Conservation (phyloP, 441 rosid genomes). For the Raphanus hybrid region DNA sequence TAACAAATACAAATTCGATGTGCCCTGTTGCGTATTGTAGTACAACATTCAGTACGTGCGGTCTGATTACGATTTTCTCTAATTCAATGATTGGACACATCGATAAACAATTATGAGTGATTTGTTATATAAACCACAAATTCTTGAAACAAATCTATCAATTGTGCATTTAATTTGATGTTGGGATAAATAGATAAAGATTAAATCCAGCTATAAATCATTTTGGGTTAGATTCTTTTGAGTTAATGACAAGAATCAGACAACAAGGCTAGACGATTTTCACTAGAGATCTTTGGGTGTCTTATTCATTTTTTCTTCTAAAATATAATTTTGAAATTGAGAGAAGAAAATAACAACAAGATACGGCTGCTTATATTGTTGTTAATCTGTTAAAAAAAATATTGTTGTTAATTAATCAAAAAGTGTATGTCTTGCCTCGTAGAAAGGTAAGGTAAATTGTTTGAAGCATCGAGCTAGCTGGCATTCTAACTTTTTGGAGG, state of each 20-base stretch:
- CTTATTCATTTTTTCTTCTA: no score
- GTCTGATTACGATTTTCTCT: no score
- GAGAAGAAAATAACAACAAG: no score
- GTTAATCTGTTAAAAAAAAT: no score
- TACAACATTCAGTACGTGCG: no score
- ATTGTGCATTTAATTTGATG: background rate
- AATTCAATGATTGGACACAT: no score
- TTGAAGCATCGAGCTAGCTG: conserved; percentile 31
- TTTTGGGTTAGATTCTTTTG: conserved; percentile 12
- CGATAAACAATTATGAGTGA: no score
- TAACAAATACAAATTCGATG: no score
- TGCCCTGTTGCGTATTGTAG: no score
- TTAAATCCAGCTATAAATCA: conserved; percentile 4
- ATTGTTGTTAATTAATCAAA: background rate
- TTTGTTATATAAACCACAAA: no score
- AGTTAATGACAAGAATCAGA: conserved; percentile 8
- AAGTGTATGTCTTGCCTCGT: conserved; percentile 23
- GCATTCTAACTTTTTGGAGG: conserved; percentile 34
- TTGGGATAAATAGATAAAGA: background rate
- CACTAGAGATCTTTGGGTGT: conserved; percentile 25
- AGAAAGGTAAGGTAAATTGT: conserved; percentile 7
- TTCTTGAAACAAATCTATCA: background rate
- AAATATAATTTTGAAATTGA: no score
- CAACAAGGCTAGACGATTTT: conserved; percentile 9
- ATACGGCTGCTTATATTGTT: no score